Evolutionary conservation across 116 monocot species (phyloP), one percentile per base, ranked within the genome.

Genomic region (Dioscorea cayenensis): DNA sequence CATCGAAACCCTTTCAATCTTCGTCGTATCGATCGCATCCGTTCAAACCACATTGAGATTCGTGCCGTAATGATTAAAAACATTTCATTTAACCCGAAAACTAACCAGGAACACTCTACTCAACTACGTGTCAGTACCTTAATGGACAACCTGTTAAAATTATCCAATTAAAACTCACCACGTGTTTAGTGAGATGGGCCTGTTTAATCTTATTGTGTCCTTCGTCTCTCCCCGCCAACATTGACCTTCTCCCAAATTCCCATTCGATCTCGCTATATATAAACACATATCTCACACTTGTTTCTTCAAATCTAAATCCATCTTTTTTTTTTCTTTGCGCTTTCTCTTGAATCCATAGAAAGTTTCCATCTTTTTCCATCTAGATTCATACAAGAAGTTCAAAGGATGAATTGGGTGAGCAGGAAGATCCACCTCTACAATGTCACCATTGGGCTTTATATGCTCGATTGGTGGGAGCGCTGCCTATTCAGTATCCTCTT

Each of bases 401-500:
- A 36, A 36, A 70, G 35, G 70, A 70, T 70, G 70, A 70, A 70
- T 29, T 70, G 70, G 70, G 32, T 70, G 6, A 70, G 70, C 59
- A 55, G 59, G 58, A 70, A 70, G 70, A 58, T 70, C 58, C 32
- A 70, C 58, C 70, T 70, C 27, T 70, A 58, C 59, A 70, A 70
- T 20, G 70, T 70, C 18, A 70, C 70, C 55, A 58, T 70, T 28
- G 70, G 70, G 25, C 70, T 70, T 28, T 70, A 70, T 32, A 59
- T 70, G 70, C 70, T 70, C 32, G 70, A 70, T 16, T 70, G 70
- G 70, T 70, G 70, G 70, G 70, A 70, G 55, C 23, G 59, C 20
- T 70, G 6, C 32, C 28, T 70, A 2, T 55, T 70, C 70, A 58
- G 70, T 70, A 70, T 70, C 70, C 70, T 71, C 7, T 62, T 23